These are phyloP conservation scores for Atkinsonella hypoxylon DNA, from an alignment of 2,329 filamentous ascomycete genomes.

Conservation along the genomic window DNA sequence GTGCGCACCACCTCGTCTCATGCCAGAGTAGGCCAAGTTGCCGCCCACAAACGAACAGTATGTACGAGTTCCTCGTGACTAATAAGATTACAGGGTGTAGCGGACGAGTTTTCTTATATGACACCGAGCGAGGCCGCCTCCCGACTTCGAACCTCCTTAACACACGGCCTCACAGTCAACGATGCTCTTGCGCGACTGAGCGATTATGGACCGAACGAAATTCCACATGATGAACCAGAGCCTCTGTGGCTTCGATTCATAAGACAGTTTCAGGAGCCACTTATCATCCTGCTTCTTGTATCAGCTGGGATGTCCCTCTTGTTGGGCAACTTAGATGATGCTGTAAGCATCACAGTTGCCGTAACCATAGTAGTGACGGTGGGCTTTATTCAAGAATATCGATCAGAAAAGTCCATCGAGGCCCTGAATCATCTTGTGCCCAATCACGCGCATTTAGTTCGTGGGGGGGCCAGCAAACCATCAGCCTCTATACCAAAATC, in stretches of 20 bases:
- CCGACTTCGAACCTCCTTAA: slow-evolving; percentile 70
- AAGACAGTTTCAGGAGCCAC: slow-evolving; percentile 91
- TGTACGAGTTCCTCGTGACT: background rate
- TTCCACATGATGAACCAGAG: slow-evolving; percentile 86
- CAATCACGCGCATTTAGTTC: slow-evolving; percentile 90
- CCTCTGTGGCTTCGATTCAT: slow-evolving; percentile 90
- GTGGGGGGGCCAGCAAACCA: slow-evolving; percentile 35
- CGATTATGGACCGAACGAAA: slow-evolving; percentile 81
- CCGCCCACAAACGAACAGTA: background rate
- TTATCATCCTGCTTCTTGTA: slow-evolving; percentile 82
- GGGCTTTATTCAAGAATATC: slow-evolving; percentile 93
- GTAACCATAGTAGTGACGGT: slow-evolving; percentile 96
- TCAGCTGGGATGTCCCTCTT: slow-evolving; percentile 82
- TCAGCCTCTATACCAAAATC: slow-evolving; percentile 19
- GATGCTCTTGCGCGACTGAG: slow-evolving; percentile 72
- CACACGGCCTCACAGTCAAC: slow-evolving; percentile 64
- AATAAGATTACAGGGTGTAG: slow-evolving; percentile 30
- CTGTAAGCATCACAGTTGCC: slow-evolving; percentile 86
- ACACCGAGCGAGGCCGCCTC: slow-evolving; percentile 68
- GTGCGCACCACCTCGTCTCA: slow-evolving; percentile 41
- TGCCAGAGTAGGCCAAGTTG: slow-evolving; percentile 33
- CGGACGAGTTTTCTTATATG: slow-evolving; percentile 53
- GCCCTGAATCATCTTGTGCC: slow-evolving; percentile 88
- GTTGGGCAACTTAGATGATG: slow-evolving; percentile 89
- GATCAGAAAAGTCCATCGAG: slow-evolving; percentile 94